Evolutionary conservation across 2,329 filamentous ascomycete species (phyloP), one percentile per base, ranked within the genome.

Genomic region (Alternaria sp.): DNA sequence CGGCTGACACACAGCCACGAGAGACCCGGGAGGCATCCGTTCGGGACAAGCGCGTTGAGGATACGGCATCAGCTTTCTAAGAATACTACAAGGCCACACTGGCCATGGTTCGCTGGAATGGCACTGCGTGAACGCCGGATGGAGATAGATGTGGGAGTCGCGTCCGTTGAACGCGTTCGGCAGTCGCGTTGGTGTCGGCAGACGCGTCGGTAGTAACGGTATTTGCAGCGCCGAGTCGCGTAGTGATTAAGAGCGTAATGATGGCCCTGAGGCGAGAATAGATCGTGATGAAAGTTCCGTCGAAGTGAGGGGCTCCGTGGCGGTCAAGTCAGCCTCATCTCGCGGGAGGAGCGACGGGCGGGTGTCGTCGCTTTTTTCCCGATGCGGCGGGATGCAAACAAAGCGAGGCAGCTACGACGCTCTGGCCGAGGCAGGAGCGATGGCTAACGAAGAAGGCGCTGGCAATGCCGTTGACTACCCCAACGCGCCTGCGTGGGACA

Each of bases 21-120:
- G 65, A 68, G 73, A 65, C 40, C 67, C 68, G 70, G 73, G 68
- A 64, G 62, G 47, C 10, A 56, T 65, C 69, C 54, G 23, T 67
- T 71, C 46, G 57, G 69, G 74, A 54, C 56, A 74, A 74, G 65
- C 67, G 68, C 59, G 55, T 49, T 63, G 66, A 61, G 69, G 67
- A 71, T 71, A 70, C 72, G 69, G 70, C 75, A 73, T 74, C 74
- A 76, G 74, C 74, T 71, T 73, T 74, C 76, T 77, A 79, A 78
- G 75, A 78, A 79, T 77, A 76, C 65, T 60, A 50, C 67, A 57
- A 62, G 61, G 59, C 64, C 49, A 62, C 49, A 55, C 49, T 57
- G 67, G 58, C 64, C 59, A 50, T 64, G 40, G 32, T 57, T 58
- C 57, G 64, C 66, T 70, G 64, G 62, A 60, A 57, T 54, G 57